Evolutionary conservation across 139 green algal genomes (phyloP).

Genomic region (Volvox africanus): DNA sequence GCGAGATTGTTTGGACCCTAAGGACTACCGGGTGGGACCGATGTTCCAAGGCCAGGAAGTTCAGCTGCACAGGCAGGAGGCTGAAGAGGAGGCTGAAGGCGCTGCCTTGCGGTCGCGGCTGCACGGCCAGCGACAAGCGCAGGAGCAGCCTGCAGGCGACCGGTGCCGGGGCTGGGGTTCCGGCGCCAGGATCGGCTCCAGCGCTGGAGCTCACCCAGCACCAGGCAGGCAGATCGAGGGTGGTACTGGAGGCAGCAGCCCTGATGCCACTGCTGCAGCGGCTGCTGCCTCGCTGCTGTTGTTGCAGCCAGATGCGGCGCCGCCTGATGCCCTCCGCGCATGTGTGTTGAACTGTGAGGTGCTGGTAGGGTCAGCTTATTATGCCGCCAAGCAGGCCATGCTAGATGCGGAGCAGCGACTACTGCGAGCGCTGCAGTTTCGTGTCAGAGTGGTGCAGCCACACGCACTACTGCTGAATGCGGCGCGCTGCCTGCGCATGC

Average conservation of each 20-base stretch:
- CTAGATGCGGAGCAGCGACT: conserved; percentile 22
- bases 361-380: conserved; percentile 17
- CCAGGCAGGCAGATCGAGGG: neutral
- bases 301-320: neutral
- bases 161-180: too few relatives aligned
- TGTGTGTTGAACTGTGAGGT: neutral
- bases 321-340: neutral
- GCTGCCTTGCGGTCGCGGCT: too few relatives aligned
- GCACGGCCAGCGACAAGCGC: too few relatives aligned
- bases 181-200: too few relatives aligned
- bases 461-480: conserved; percentile 27
- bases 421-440: conserved; percentile 13
- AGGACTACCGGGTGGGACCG: neutral
- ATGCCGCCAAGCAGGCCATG: conserved; percentile 18
- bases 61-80: too few relatives aligned
- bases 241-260: neutral
- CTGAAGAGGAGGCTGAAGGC: too few relatives aligned
- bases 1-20: neutral
- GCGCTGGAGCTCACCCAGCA: too few relatives aligned
- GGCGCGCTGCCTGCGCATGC: conserved; percentile 20
- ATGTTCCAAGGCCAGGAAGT: too few relatives aligned
- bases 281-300: neutral
- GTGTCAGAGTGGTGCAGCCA: neutral
- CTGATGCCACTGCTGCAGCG: neutral
- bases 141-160: too few relatives aligned